Percentiles rank a stretch among this genome's conserved stretches.
Conservation (phyloP, 1,284 basidiomycete species). For the Sutorius eximius region DNA sequence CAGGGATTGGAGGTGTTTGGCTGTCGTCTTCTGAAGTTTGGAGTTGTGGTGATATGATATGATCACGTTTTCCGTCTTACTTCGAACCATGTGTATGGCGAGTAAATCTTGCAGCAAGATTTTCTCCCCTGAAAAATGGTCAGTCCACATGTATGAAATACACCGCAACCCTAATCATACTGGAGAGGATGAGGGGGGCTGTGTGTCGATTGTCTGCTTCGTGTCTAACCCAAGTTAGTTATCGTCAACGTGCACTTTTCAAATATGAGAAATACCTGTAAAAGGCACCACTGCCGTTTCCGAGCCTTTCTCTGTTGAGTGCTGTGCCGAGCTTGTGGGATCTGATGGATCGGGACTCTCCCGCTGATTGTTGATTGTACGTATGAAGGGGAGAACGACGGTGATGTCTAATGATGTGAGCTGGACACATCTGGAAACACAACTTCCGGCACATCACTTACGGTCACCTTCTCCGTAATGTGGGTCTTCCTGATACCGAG, state of each 20-base stretch:
- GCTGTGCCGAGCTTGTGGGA: background rate
- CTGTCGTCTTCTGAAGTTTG: slow-evolving; percentile 34
- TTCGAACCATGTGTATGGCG: slow-evolving; percentile 45
- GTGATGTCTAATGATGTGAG: slow-evolving; percentile 44
- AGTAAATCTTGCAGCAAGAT: slow-evolving; percentile 37
- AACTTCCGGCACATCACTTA: slow-evolving; percentile 30
- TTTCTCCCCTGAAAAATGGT: slow-evolving; percentile 17
- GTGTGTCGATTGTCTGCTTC: slow-evolving; percentile 49
- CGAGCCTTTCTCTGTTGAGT: background rate
- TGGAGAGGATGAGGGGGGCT: slow-evolving; percentile 45
- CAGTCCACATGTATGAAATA: background rate
- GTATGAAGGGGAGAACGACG: slow-evolving; percentile 49
- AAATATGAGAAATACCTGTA: slow-evolving; percentile 20
- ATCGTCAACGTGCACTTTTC: background rate
- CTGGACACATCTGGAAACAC: background rate
- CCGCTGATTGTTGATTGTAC: slow-evolving; percentile 31
- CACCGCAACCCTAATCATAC: background rate
- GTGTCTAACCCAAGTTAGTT: slow-evolving; percentile 9
- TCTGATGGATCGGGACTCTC: slow-evolving; percentile 10
- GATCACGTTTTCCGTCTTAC: slow-evolving; percentile 32
- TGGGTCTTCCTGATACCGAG: slow-evolving; percentile 50
- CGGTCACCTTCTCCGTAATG: slow-evolving; percentile 43
- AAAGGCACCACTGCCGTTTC: slow-evolving; percentile 4
- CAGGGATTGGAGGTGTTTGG: slow-evolving; percentile 36
- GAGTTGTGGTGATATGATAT: slow-evolving; percentile 43